Percentiles rank a stretch among this genome's conserved stretches.
phyloP scores from a whole-genome alignment of 345 rosid species.

The Gossypium herbaceum region DNA sequence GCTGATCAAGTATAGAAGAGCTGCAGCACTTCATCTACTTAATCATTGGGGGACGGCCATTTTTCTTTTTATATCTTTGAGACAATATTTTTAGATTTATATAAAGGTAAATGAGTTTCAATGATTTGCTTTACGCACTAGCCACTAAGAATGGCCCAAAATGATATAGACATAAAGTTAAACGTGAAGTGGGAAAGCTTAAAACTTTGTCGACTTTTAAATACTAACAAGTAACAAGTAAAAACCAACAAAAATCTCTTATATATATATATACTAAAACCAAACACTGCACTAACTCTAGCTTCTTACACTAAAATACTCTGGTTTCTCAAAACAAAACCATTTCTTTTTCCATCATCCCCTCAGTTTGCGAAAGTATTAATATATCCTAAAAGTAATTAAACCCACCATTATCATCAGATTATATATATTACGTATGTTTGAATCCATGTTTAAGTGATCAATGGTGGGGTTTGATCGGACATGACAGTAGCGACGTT shows the following conservation, averaged over 20 bases:
- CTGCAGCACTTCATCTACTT: too few species aligned
- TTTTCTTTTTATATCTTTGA: neutral
- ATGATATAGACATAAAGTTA: too few species aligned
- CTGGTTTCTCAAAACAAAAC: conserved; percentile 6
- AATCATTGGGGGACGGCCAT: too few species aligned
- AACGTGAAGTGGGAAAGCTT: neutral
- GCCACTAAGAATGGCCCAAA: neutral
- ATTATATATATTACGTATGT: neutral
- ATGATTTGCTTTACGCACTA: neutral
- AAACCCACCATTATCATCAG: conserved; percentile 3
- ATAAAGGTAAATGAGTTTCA: neutral
- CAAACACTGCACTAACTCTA: neutral
- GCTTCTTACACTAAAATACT: conserved; percentile 24
- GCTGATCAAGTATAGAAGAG: too few species aligned
- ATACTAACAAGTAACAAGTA: neutral
- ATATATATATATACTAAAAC: neutral
- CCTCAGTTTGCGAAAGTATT: conserved; percentile 15
- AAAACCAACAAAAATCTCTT: conserved; percentile 15
- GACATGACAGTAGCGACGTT: conserved; percentile 28
- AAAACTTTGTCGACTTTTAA: neutral
- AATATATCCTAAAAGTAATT: neutral
- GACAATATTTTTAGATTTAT: conserved; percentile 1
- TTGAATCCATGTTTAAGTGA: conserved; percentile 27
- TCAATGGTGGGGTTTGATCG: conserved; percentile 46
- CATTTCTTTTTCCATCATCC: neutral